Evolutionary conservation across 257 asterid species (phyloP).

Genomic region (Nicotiana benthamiana): DNA sequence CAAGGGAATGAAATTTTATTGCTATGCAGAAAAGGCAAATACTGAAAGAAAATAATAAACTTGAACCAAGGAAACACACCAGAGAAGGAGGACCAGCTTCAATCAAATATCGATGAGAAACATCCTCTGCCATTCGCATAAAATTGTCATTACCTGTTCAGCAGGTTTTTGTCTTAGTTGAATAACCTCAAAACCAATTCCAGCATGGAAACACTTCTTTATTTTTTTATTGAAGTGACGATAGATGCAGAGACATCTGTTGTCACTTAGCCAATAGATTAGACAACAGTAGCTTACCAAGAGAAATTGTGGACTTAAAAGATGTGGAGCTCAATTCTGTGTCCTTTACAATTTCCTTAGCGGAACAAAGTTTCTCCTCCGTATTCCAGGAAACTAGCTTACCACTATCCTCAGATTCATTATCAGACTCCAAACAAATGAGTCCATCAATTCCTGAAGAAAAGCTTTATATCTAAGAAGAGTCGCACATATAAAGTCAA

Average conservation of each 20-base stretch:
- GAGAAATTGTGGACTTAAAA: constrained; percentile 29
- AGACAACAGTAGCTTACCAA: constrained; percentile 23
- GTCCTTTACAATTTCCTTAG: constrained; percentile 25
- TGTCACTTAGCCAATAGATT: neutral
- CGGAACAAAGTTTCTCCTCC: constrained; percentile 21
- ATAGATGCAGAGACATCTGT: too few species aligned
- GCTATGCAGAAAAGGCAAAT: neutral
- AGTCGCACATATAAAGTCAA: neutral
- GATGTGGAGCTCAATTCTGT: constrained; percentile 27
- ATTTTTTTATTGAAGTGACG: neutral
- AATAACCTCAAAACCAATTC: constrained; percentile 29
- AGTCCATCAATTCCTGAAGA: constrained; percentile 34
- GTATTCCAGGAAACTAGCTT: constrained; percentile 21
- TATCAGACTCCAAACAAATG: constrained; percentile 64
- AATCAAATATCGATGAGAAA: constrained; percentile 21
- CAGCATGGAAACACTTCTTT: constrained; percentile 10
- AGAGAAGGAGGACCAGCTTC: constrained; percentile 27
- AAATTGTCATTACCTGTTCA: constrained; percentile 24
- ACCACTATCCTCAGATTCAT: constrained; percentile 41
- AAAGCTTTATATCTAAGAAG: constrained; percentile 3
- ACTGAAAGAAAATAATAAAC: constrained; percentile 3
- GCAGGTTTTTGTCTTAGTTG: constrained; percentile 16
- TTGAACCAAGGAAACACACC: constrained; percentile 38
- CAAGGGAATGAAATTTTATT: neutral
- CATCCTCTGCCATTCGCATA: constrained; percentile 17